Conservation (phyloP, 176 grass and related monocot genomes). For the Tillandsia fasciculata region DNA sequence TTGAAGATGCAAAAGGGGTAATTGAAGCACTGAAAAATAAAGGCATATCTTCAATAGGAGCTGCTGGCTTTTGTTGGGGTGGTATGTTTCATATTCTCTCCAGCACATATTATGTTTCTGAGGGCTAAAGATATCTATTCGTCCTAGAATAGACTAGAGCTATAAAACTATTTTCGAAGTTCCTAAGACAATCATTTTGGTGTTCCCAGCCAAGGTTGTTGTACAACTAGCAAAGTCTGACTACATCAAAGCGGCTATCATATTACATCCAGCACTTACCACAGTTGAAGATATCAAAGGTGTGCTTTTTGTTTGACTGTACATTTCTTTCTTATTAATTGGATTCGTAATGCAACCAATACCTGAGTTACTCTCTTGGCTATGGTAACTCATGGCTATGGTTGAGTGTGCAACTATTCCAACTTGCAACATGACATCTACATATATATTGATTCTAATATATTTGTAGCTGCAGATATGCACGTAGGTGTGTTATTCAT, state of each 20-base stretch:
- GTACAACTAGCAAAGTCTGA: conserved; percentile 35
- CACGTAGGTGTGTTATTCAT: no score
- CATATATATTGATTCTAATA: no score
- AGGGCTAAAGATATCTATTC: background rate
- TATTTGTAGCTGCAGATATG: no score
- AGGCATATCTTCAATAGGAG: conserved; percentile 30
- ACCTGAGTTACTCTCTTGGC: background rate
- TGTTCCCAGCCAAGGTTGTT: conserved; percentile 34
- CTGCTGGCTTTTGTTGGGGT: conserved; percentile 48
- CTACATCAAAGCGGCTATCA: conserved; percentile 26
- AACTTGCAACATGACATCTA: no score
- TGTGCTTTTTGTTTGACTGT: background rate
- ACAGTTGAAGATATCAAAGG: conserved; percentile 44
- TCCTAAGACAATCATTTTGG: conserved; percentile 6
- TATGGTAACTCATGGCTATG: no score
- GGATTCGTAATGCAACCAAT: background rate
- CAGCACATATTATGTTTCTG: background rate
- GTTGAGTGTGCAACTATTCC: no score
- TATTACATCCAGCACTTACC: conserved; percentile 31
- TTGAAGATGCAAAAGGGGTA: conserved; percentile 43
- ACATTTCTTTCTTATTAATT: background rate
- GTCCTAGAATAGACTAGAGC: no score
- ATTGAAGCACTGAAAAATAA: conserved; percentile 29
- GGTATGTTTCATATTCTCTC: conserved; percentile 16
- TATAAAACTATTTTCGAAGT: background rate